Evolutionary conservation across 768 basidiomycete genomes (phyloP).

Genomic region (Suillus cothurnatus): DNA sequence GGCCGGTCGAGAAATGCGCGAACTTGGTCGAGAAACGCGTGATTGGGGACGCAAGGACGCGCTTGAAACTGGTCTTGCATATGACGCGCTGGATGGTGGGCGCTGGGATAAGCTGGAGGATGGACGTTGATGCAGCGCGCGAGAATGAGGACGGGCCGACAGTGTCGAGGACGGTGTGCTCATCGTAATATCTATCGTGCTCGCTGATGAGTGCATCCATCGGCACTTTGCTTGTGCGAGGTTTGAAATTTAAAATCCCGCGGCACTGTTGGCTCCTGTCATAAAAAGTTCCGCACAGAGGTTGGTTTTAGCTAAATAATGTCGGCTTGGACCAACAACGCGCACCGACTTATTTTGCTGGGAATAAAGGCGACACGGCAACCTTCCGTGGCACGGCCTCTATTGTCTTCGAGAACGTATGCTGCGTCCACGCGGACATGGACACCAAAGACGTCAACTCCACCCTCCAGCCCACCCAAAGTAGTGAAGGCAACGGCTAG

Average conservation of each 20-base stretch:
- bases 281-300: not conserved
- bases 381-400: slow-evolving; percentile 1
- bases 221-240: not conserved
- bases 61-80: slow-evolving; percentile 46
- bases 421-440: slow-evolving; percentile 27
- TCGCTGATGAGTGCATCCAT: not conserved
- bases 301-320: slow-evolving; percentile 13
- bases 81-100: slow-evolving; percentile 51
- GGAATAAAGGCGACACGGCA: slow-evolving; percentile 11
- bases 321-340: slow-evolving; percentile 19
- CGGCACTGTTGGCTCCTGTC: not conserved
- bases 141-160: slow-evolving; percentile 23
- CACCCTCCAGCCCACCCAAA: slow-evolving; percentile 19
- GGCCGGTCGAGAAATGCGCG: slow-evolving; percentile 52
- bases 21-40: slow-evolving; percentile 41
- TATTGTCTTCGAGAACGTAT: slow-evolving; percentile 17
- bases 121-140: slow-evolving; percentile 28
- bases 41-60: slow-evolving; percentile 38
- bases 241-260: not conserved
- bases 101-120: slow-evolving; percentile 42
- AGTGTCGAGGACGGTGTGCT: slow-evolving; percentile 18
- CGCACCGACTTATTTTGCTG: slow-evolving; percentile 11
- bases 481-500: slow-evolving; percentile 34
- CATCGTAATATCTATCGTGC: slow-evolving; percentile 18
- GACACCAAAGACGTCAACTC: slow-evolving; percentile 23